Conservation (phyloP, 78 protist genomes). For the Dictyostelium discoideum region dicty_2.7 NC_007088.5:784001-784500, state of each 20-base stretch:
- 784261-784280: background rate
- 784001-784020: background rate
- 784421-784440: background rate
- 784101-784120: background rate
- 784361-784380: background rate
- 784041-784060: background rate
- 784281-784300: constrained; percentile 8
- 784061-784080: background rate
- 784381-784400: background rate
- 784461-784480: background rate
- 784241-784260: background rate
- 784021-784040: background rate
- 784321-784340: background rate
- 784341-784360: background rate
- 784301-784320: background rate
- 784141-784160: constrained; percentile 10
- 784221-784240: constrained; percentile 17
- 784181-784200: background rate
- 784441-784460: background rate
- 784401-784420: background rate
- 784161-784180: background rate
- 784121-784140: background rate
- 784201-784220: constrained; percentile 40
- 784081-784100: background rate
- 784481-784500: background rate